phyloP scores from a whole-genome alignment of 352 stramenopile species.

The Pythium dissotocum region DNA sequence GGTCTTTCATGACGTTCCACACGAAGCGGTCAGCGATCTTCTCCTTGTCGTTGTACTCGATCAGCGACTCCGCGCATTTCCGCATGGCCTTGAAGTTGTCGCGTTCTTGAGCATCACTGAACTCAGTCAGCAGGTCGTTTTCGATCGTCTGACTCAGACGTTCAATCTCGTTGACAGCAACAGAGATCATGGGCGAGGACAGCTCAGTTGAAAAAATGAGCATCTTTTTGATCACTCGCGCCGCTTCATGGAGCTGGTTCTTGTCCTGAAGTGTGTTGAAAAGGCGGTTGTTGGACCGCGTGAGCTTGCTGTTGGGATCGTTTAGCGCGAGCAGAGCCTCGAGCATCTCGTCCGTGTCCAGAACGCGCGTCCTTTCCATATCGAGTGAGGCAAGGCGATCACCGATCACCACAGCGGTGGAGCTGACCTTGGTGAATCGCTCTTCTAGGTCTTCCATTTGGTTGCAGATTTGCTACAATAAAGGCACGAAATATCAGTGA shows the following conservation, averaged over 20 bases:
- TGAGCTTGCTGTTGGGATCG: constrained; percentile 50
- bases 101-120: constrained; percentile 70
- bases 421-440: constrained; percentile 85
- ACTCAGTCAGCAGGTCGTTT: constrained; percentile 71
- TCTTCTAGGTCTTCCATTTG: constrained; percentile 86
- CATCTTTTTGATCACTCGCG: constrained; percentile 74
- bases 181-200: constrained; percentile 52
- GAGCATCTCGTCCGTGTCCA: constrained; percentile 81
- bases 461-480: constrained; percentile 52
- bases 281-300: constrained; percentile 59
- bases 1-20: constrained; percentile 84
- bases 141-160: constrained; percentile 74
- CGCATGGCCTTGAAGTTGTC: constrained; percentile 49
- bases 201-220: constrained; percentile 68
- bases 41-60: constrained; percentile 84
- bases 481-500: neutral
- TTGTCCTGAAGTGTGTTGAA: constrained; percentile 71
- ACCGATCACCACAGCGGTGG: constrained; percentile 73
- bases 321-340: constrained; percentile 76
- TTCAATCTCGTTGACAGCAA: constrained; percentile 71
- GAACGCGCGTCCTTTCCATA: constrained; percentile 56
- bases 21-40: constrained; percentile 82
- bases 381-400: constrained; percentile 68
- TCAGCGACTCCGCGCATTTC: constrained; percentile 64
- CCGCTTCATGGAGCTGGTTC: constrained; percentile 67